These are phyloP conservation scores for Chlamydomonas asymmetrica DNA, from an alignment of 139 green algal species.

Conservation along the genomic window DNA sequence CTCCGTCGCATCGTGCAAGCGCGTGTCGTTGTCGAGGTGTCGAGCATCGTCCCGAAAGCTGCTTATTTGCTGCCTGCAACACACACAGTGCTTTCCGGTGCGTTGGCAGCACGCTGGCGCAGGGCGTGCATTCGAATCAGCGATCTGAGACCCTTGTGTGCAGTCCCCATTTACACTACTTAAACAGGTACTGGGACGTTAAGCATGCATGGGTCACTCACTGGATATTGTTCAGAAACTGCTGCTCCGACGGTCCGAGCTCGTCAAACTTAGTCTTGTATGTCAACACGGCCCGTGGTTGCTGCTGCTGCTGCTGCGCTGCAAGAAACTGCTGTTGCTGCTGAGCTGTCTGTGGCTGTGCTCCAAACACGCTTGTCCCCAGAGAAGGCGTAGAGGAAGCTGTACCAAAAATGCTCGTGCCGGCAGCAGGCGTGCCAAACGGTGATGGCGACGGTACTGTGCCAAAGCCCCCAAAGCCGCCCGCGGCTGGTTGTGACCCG, in stretches of 20 bases:
- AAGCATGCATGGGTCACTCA: constrained; percentile 27
- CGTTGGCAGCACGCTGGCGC: background rate
- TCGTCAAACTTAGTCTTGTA: constrained; percentile 50
- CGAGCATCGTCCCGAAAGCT: constrained; percentile 43
- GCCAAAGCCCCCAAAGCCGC: no score
- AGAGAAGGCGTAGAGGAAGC: no score
- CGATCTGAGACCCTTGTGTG: no score
- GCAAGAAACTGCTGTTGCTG: constrained; percentile 22
- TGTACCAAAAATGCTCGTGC: no score
- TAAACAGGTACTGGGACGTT: background rate
- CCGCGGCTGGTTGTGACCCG: no score
- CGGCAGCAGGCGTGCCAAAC: no score
- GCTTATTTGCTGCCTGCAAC: constrained; percentile 43
- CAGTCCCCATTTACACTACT: no score
- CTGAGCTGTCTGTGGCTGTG: constrained; percentile 7
- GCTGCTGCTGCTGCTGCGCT: constrained; percentile 13
- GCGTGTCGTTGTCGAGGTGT: constrained; percentile 33
- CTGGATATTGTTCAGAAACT: constrained; percentile 42
- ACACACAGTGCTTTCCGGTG: background rate
- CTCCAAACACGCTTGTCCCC: constrained; percentile 15
- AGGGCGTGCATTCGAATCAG: no score
- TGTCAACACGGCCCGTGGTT: constrained; percentile 20
- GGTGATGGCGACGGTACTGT: no score
- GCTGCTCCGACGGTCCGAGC: constrained; percentile 31
- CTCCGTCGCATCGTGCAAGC: constrained; percentile 34